These are phyloP conservation scores for Eucalyptus lansdowneana DNA, from an alignment of 345 rosid genomes.

Conservation along the genomic window DNA sequence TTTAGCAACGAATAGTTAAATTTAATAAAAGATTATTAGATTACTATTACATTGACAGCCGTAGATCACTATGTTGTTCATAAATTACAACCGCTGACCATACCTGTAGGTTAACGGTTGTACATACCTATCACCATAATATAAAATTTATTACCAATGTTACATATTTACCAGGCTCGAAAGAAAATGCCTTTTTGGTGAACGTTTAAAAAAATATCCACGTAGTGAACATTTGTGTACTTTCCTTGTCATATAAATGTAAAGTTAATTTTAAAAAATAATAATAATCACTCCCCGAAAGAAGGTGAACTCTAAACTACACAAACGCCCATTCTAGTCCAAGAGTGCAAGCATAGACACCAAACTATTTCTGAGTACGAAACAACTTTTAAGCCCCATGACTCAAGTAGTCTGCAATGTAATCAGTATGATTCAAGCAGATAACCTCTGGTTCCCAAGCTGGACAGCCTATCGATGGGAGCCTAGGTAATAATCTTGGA, in stretches of 20 bases:
- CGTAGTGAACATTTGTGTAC: background rate
- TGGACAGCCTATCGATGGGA: background rate
- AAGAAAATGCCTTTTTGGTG: background rate
- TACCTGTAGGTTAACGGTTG: background rate
- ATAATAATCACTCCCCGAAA: background rate
- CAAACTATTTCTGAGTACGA: background rate
- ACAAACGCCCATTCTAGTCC: background rate
- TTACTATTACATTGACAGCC: background rate
- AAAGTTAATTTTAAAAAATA: background rate
- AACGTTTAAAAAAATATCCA: background rate
- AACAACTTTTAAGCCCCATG: background rate
- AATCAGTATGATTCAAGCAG: background rate
- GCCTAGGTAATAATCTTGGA: background rate
- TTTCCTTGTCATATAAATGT: background rate
- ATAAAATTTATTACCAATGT: background rate
- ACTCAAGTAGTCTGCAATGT: background rate
- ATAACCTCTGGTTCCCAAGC: background rate
- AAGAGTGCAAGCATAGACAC: background rate
- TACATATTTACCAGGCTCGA: background rate
- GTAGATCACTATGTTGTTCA: background rate
- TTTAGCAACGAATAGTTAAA: background rate
- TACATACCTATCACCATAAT: background rate
- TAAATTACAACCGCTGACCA: background rate
- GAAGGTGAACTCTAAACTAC: background rate
- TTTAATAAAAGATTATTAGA: background rate